These are phyloP conservation scores for Venturia carpophila DNA, from an alignment of 2,329 filamentous ascomycete species.

Conservation along the genomic window DNA sequence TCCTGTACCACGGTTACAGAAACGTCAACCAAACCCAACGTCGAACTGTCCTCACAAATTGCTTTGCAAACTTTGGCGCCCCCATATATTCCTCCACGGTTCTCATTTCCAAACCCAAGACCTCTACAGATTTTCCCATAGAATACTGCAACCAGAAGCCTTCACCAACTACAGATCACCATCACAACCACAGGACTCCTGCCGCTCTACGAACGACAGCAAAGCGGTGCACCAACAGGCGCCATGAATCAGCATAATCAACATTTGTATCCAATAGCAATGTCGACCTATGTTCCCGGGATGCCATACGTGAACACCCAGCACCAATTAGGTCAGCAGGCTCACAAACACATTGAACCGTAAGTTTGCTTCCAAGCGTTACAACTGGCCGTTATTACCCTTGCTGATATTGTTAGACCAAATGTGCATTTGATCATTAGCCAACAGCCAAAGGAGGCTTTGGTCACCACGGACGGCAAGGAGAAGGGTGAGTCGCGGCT, in stretches of 20 bases:
- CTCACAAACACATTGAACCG: background rate
- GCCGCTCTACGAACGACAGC: background rate
- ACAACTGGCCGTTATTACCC: background rate
- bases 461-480: conserved; percentile 59
- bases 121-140: conserved; percentile 16
- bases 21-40: background rate
- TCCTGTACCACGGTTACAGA: conserved; percentile 7
- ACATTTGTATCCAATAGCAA: background rate
- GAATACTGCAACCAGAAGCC: background rate
- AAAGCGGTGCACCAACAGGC: background rate
- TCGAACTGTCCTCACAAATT: background rate
- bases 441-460: conserved; percentile 60
- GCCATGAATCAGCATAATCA: conserved; percentile 1
- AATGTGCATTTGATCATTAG: conserved; percentile 52
- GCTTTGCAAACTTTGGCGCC: background rate
- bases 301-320: background rate
- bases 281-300: background rate
- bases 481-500: conserved; percentile 54
- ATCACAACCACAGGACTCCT: background rate
- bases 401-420: conserved; percentile 33
- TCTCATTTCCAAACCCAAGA: background rate
- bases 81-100: conserved; percentile 6
- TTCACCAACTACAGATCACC: background rate
- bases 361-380: background rate
- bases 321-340: background rate